Base-by-base conservation (phyloP, 2,329 filamentous ascomycete genomes). In the Helicocarpus griseus region DNA sequence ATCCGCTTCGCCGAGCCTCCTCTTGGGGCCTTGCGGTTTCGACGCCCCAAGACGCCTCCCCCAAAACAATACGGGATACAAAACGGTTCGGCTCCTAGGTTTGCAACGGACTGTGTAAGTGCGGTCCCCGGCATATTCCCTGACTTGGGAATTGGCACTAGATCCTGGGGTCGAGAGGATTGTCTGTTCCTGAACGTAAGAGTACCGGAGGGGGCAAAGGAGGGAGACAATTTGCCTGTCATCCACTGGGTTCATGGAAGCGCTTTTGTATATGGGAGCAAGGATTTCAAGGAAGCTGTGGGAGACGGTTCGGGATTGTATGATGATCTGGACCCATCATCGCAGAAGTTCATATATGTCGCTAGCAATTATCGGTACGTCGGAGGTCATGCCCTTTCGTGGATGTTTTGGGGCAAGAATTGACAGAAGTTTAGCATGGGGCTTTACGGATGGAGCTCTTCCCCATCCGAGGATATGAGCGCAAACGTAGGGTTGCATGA, bases 241-340 rank as follows among this genome's bases (percentile, higher is more conserved):
- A 41, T 56, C 13, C 54, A 56, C 40, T 56, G 38, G 52, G 29
- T 56, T 13, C 40, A 54, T n/a, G 54, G 52, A 3, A 54, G 48
- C 36, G 47, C 29, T 9, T 56, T 35, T 40, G 28, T 43, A 9
- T 48, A 49, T 22, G 50, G 50, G 29, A 52, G 43, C 7, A 54
- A 54, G 17, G 53, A 54, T 21, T 17, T 26, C 9, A 11, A 19
- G 21, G 44, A 26, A 4, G 33, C 36, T 26, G 24, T 31, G 6
- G 24, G n/a, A 9, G 48, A 48, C 19, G 41, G 45, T n/a, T 13
- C 44, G 36, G 53, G 53, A 5, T 19, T 54, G 13, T 53, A 49
- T 38, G 53, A 54, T 22, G 39, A 41, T 11, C 8, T 41, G 9
- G 14, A 48, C 21, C 24, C 21, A 7, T 28, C 40, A 14, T 29